A percentile compares a stretch with the other conserved stretches of the same genome.
Evolutionary conservation across 805 yeast species (phyloP).

Genomic region (Candida golubevii): DNA sequence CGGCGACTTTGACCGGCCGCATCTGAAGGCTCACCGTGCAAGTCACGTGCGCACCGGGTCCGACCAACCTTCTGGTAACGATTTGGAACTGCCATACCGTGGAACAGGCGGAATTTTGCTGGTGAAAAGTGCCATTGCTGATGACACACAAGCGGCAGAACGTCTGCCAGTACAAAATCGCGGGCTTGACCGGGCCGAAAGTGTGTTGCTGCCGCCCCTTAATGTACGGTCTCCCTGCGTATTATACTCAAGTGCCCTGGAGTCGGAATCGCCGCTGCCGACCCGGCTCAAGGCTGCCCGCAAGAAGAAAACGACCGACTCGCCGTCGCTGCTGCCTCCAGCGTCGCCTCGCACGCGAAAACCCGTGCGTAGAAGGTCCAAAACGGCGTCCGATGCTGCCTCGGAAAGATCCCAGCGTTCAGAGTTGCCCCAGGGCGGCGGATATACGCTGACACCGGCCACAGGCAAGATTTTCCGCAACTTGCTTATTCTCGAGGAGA

Average conservation of each 20-base stretch:
- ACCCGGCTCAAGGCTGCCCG: conserved; percentile 5
- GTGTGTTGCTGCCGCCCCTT: not conserved
- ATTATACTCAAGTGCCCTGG: conserved; percentile 20
- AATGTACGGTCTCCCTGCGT: not conserved
- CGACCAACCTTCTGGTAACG: too few species aligned
- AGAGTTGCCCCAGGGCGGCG: conserved; percentile 14
- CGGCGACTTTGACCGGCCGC: conserved; percentile 1
- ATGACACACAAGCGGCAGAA: not conserved
- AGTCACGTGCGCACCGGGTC: too few species aligned
- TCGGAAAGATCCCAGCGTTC: conserved; percentile 16
- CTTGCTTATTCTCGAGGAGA: conserved; percentile 78
- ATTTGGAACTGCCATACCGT: too few species aligned
- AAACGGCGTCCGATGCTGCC: conserved; percentile 13
- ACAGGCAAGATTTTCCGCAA: conserved; percentile 78
- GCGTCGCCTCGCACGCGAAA: conserved; percentile 3
- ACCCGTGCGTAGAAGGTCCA: conserved; percentile 12
- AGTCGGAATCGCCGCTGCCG: conserved; percentile 12
- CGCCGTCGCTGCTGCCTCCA: conserved; percentile 1
- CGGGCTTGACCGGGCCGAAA: not conserved
- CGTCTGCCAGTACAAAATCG: not conserved
- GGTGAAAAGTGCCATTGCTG: too few species aligned
- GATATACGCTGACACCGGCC: conserved; percentile 33
- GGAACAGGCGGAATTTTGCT: too few species aligned
- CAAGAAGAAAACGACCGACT: not conserved
- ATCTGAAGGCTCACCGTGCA: too few species aligned